Percentiles rank a stretch among this genome's conserved stretches.
Conservation (phyloP, 371 early-diverging fungal genomes). For the Coemansia linderi region DNA sequence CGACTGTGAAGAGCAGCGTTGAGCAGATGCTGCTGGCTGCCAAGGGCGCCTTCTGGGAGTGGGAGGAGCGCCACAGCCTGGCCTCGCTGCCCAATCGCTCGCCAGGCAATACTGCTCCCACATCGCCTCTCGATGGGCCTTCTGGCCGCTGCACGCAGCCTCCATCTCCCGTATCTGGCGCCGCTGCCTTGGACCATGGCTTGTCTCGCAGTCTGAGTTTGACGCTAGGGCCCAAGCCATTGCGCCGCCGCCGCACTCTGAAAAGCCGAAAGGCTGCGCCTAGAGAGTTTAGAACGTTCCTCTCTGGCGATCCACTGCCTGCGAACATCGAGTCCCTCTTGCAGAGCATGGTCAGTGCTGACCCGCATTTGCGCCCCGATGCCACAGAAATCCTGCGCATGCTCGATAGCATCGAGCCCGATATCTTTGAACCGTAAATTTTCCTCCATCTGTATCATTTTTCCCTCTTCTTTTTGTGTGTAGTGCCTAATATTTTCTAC, state of each 20-base stretch:
- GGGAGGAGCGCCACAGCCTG: constrained; percentile 56
- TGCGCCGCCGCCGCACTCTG: constrained; percentile 34
- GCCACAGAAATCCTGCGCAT: constrained; percentile 33
- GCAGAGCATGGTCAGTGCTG: constrained; percentile 40
- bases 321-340: constrained; percentile 35
- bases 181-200: neutral
- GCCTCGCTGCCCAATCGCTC: constrained; percentile 20
- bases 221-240: constrained; percentile 10
- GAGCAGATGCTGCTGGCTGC: constrained; percentile 62
- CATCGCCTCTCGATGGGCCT: constrained; percentile 18
- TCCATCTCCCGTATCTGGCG: constrained; percentile 14
- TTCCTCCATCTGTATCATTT: neutral
- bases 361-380: constrained; percentile 40
- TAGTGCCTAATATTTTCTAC: neutral
- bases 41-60: constrained; percentile 63
- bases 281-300: constrained; percentile 38
- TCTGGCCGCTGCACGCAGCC: constrained; percentile 15
- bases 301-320: constrained; percentile 48
- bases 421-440: constrained; percentile 39
- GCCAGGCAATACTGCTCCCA: constrained; percentile 22
- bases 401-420: constrained; percentile 43
- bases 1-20: constrained; percentile 56
- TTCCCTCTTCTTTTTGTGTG: neutral
- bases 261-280: constrained; percentile 27
- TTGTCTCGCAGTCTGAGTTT: constrained; percentile 36